Evolutionary conservation across 2,329 filamentous ascomycete species (phyloP), one percentile per base, ranked within the genome.

Genomic region (Alternaria conjuncta): DNA sequence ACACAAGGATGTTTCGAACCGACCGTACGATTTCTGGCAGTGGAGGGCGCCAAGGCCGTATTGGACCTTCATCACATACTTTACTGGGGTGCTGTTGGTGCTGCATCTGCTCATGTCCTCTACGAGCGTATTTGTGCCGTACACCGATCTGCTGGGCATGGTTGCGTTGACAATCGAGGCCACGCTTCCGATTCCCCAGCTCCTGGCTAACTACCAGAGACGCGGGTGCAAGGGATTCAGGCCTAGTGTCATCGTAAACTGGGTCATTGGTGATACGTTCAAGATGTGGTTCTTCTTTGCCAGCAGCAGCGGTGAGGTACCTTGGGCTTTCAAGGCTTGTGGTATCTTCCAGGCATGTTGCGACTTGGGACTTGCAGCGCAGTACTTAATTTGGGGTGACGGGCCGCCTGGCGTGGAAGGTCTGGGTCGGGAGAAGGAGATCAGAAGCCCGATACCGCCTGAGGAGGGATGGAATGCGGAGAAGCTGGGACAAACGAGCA

Each of bases 21-120:
- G 92, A 23, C 92, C 92, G 1, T 94, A 89, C 76, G 87, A 89
- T 73, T 95, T 95, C 78, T 95, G 92, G 92, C 91, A 92, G 79
- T 95, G 92, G 92, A 86, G 88, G 60, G 88, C 87, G 20, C 85
- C 89, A 6, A 89, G 89, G 71, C 91, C 91, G 82, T 94, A 95
- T 82, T 96, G 92, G 92, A 85, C 90, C 60, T 93, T 93, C 74
- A 76, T 96, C 26, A 81, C 88, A 45, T 92, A 91, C 81, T 86
- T 94, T 65, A 86, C 89, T 65, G 83, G 85, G 63, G 81, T 80
- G 18, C 84, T 95, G 51, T 80, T 88, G 25, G 83, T 86, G 6
- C 82, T 90, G 71, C 90, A 95, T 73, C 75, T 94, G n/a, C 72
- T 94, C 55, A 82, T 95, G 60, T 86, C 87, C 0, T 84, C 87